Base-by-base conservation (phyloP, 2,329 filamentous ascomycete species). In the Coniochaeta sp. region DNA sequence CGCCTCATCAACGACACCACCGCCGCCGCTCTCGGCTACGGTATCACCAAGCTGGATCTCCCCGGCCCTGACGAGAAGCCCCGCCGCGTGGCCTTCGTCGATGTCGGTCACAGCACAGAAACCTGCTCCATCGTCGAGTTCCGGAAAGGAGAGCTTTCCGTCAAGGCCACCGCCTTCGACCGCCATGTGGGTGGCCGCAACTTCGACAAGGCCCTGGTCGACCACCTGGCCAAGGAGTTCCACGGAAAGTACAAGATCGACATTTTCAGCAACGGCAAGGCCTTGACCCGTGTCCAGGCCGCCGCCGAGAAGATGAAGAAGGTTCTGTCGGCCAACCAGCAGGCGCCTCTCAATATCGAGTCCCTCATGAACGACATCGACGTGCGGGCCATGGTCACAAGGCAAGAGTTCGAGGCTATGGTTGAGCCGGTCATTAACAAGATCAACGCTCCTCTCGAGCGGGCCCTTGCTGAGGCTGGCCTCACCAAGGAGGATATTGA, bases 291-390 rank as follows among this genome's bases (percentile, higher is more conserved):
- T 68, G 89, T 95, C 61, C 81, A 88, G 38, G 85, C 90, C 56
- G 91, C 89, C 52, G 91, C 91, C 51, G 94, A 99, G 81, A 96
- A 96, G 81, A 76, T 95, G 67, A 99, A 99, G 86, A 97, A 97
- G 84, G 86, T 97, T 52, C 78, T 99, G 52, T 97, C 92, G 31
- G 94, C 94, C 67, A 97, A 97, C 76, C 87, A 91, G 61, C 82
- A 87, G 66, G 91, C 92, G 16, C 90, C 92, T 48, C 73, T 99
- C 70, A 97, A 91, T 79, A 95, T 99, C 64, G 94, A 99, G 77
- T 96, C 91, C 31, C 78, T 99, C 61, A 97, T 99, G 91, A 95
- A 97, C 72, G 94, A 99, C 68, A 77, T 96, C 56, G 94, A 99
- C 68, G 94, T 96, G 32, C 83, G 82, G 51, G 78, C 87, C 55